Evolutionary conservation across 495 filamentous ascomycete genomes (phyloP).

Genomic region (Xylaria flabelliformis): DNA sequence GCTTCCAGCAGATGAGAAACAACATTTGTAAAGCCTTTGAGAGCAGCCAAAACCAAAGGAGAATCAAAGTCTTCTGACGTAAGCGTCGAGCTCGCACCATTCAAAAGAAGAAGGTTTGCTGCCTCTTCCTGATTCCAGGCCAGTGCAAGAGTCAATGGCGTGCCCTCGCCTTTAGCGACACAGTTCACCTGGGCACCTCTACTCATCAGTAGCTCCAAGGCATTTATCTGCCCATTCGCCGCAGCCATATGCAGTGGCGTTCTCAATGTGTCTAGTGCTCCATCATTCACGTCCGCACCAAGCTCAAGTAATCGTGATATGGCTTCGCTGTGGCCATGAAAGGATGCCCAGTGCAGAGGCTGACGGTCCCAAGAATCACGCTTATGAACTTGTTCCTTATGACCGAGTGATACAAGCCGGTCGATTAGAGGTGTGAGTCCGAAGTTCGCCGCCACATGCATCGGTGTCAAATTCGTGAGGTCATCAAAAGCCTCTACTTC

Average conservation of each 20-base stretch:
- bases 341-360: not conserved
- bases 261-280: not conserved
- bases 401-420: not conserved
- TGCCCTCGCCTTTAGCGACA: not conserved
- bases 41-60: not conserved
- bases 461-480: not conserved
- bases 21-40: not conserved
- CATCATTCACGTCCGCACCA: not conserved
- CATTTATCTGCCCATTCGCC: not conserved
- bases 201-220: not conserved
- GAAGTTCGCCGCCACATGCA: not conserved
- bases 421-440: not conserved
- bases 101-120: not conserved
- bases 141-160: not conserved
- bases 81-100: not conserved
- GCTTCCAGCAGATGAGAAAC: not conserved
- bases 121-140: not conserved
- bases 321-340: not conserved
- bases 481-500: not conserved
- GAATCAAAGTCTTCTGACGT: not conserved
- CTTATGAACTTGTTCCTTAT: not conserved
- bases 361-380: not conserved
- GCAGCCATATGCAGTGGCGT: not conserved
- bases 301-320: not conserved
- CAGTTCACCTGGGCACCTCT: not conserved